phyloP scores from a whole-genome alignment of 1,284 basidiomycete species.

The Meripilus lineatus region DNA sequence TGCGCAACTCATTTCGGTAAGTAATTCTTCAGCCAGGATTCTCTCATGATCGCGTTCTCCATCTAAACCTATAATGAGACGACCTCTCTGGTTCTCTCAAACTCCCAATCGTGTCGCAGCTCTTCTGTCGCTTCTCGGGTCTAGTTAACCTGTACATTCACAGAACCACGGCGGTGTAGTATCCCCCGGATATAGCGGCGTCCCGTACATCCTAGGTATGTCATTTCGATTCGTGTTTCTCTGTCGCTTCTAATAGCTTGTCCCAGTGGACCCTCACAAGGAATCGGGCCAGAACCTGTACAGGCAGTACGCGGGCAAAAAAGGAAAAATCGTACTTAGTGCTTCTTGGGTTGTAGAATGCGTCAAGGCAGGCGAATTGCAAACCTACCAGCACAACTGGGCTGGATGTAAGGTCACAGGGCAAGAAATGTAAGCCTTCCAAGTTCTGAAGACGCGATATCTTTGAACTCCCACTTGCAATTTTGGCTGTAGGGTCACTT shows the following conservation, averaged over 20 bases:
- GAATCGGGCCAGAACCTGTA: conserved; percentile 76
- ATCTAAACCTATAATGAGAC: conserved; percentile 3
- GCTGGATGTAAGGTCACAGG: conserved; percentile 75
- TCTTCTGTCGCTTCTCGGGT: conserved; percentile 2
- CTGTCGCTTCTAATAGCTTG: conserved; percentile 4
- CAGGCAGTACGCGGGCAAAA: conserved; percentile 71
- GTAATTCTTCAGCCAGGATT: conserved; percentile 20
- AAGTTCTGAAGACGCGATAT: not conserved
- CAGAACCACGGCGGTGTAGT: conserved; percentile 74
- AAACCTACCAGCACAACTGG: conserved; percentile 70
- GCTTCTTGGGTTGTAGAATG: conserved; percentile 72
- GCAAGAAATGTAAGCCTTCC: conserved; percentile 52
- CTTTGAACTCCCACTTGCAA: conserved; percentile 3
- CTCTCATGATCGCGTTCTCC: not conserved
- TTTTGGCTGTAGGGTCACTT: conserved; percentile 12
- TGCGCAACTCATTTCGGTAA: conserved; percentile 57
- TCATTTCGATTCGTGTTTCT: conserved; percentile 11
- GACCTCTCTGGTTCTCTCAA: not conserved
- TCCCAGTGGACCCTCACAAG: conserved; percentile 67
- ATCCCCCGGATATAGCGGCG: conserved; percentile 67
- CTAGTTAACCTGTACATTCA: too few species aligned
- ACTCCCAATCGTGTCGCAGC: not conserved
- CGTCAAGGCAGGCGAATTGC: conserved; percentile 56
- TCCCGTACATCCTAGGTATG: conserved; percentile 71
- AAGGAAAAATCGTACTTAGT: conserved; percentile 68